These are phyloP conservation scores for Globisporangium cylindrosporum DNA, from an alignment of 352 stramenopile genomes.

Conservation along the genomic window DNA sequence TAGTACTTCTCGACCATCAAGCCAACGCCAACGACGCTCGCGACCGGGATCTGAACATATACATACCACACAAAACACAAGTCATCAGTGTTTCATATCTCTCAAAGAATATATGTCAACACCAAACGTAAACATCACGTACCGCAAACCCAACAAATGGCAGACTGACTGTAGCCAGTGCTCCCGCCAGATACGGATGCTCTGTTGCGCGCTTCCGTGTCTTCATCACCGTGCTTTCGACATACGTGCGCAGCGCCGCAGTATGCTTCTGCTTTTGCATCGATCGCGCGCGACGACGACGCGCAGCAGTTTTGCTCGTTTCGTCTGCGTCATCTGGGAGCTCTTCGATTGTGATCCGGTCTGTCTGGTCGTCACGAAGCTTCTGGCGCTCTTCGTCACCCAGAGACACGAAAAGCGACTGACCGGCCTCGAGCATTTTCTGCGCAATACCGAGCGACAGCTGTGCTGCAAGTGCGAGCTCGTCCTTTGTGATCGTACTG, in stretches of 20 bases:
- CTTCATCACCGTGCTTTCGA: conserved; percentile 40
- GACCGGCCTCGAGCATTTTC: conserved; percentile 64
- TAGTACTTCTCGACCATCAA: conserved; percentile 81
- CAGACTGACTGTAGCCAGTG: conserved; percentile 53
- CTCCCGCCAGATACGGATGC: conserved; percentile 60
- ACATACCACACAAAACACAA: not conserved
- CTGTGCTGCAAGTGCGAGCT: conserved; percentile 62
- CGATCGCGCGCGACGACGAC: not conserved
- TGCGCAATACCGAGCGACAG: conserved; percentile 74
- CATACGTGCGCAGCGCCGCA: conserved; percentile 41
- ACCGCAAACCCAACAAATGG: conserved; percentile 81
- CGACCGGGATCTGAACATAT: conserved; percentile 54
- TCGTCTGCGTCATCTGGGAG: conserved; percentile 35
- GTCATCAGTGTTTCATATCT: not conserved
- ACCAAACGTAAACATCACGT: conserved; percentile 8
- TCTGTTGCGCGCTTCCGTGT: conserved; percentile 41
- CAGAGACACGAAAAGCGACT: conserved; percentile 69
- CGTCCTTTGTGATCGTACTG: conserved; percentile 69
- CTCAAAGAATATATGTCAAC: not conserved
- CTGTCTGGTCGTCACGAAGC: conserved; percentile 29
- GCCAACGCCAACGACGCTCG: conserved; percentile 63
- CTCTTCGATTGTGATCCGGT: conserved; percentile 77
- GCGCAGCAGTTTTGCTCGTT: conserved; percentile 11
- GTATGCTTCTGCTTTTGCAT: conserved; percentile 25
- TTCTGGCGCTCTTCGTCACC: conserved; percentile 58